Evolutionary conservation across 257 asterid species (phyloP).

Genomic region (Solanum pinnatisectum): DNA sequence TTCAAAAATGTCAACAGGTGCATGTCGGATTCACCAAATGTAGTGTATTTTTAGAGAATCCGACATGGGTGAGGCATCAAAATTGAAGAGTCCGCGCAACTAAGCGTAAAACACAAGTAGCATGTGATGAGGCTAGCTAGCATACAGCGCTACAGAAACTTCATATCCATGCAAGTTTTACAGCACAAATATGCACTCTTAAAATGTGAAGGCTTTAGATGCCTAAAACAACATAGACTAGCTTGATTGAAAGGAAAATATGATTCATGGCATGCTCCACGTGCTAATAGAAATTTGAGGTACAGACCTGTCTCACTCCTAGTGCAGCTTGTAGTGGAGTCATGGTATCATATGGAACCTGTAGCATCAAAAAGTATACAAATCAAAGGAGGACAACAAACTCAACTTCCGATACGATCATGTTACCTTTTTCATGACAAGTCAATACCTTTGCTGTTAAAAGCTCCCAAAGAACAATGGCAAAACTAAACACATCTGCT

Average conservation of each 20-base stretch:
- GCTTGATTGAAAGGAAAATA: not conserved
- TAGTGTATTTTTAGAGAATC: too few species aligned
- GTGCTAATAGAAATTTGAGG: not conserved
- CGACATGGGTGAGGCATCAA: too few species aligned
- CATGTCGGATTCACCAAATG: too few species aligned
- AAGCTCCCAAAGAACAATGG: slow-evolving; percentile 95
- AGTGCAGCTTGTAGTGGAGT: slow-evolving; percentile 80
- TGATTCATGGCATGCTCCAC: not conserved
- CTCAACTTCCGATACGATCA: not conserved
- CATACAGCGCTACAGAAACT: not conserved
- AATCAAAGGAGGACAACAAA: not conserved
- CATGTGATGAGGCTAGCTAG: not conserved
- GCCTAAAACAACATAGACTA: not conserved
- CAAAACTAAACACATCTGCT: slow-evolving; percentile 89
- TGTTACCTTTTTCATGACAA: not conserved
- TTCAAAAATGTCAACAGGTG: too few species aligned
- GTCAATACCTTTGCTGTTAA: slow-evolving; percentile 61
- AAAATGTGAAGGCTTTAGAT: not conserved
- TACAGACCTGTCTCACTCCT: slow-evolving; percentile 81
- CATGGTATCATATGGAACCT: slow-evolving; percentile 84
- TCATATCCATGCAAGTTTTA: not conserved
- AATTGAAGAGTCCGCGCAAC: too few species aligned
- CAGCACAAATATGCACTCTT: not conserved
- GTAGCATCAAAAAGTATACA: not conserved
- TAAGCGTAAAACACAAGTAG: not conserved